phyloP scores from a whole-genome alignment of 1,139 yeast species.

The Hemisphaericaspora subhashii region DNA sequence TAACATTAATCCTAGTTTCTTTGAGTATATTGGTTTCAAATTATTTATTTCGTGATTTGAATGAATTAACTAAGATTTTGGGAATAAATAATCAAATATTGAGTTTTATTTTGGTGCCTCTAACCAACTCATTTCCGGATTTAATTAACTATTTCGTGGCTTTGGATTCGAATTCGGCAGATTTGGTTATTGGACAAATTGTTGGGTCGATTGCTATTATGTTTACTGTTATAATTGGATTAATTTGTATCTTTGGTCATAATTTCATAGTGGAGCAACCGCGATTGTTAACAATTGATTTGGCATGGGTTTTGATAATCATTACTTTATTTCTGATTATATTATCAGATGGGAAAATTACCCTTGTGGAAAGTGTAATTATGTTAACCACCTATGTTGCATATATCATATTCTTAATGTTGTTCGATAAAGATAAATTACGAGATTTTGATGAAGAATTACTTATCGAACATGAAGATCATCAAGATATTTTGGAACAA shows the following conservation, averaged over 20 bases:
- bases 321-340: constrained; percentile 42
- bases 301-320: constrained; percentile 34
- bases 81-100: constrained; percentile 33
- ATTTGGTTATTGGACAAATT: constrained; percentile 42
- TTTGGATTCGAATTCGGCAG: constrained; percentile 30
- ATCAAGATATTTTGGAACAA: constrained; percentile 15
- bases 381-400: constrained; percentile 42
- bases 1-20: constrained; percentile 22
- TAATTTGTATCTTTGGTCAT: constrained; percentile 27
- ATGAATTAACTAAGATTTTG: constrained; percentile 27
- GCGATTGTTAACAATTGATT: constrained; percentile 28
- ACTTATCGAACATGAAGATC: constrained; percentile 11
- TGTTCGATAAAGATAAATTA: constrained; percentile 20
- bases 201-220: constrained; percentile 40
- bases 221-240: constrained; percentile 38
- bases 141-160: constrained; percentile 38
- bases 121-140: constrained; percentile 43
- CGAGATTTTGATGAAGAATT: constrained; percentile 15
- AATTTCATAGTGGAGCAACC: constrained; percentile 25
- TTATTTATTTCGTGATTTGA: constrained; percentile 33
- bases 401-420: constrained; percentile 35
- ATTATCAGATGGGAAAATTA: constrained; percentile 51
- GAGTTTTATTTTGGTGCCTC: constrained; percentile 39
- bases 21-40: constrained; percentile 39
- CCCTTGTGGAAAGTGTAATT: constrained; percentile 42